These are phyloP conservation scores for Metschnikowia corniflorae DNA, from an alignment of 805 yeast species.

Conservation along the genomic window DNA sequence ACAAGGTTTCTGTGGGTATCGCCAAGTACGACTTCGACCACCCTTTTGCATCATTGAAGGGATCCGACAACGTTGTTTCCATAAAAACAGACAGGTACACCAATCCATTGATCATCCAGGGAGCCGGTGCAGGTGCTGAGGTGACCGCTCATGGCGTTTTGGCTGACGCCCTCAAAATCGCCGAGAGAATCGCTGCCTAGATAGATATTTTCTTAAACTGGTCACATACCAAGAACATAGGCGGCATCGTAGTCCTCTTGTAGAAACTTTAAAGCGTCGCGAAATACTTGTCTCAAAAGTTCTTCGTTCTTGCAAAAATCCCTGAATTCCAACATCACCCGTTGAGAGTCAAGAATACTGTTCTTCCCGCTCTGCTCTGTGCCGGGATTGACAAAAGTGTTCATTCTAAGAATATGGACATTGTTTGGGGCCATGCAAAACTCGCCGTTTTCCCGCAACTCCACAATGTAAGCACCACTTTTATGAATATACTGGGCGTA, in stretches of 20 bases:
- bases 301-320: constrained; percentile 53
- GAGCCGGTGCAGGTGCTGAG: constrained; percentile 91
- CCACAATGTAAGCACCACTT: constrained; percentile 88
- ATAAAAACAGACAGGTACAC: constrained; percentile 88
- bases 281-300: constrained; percentile 49
- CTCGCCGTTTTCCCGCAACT: constrained; percentile 73
- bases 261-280: constrained; percentile 55
- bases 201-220: not conserved
- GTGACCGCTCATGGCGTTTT: constrained; percentile 80
- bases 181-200: constrained; percentile 67
- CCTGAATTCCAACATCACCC: constrained; percentile 67
- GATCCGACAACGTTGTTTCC: constrained; percentile 93
- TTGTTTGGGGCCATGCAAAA: constrained; percentile 85
- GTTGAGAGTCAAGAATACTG: constrained; percentile 60
- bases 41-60: constrained; percentile 93
- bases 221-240: constrained; percentile 13
- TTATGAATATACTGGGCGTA: constrained; percentile 87
- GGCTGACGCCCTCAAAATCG: constrained; percentile 89
- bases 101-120: constrained; percentile 92
- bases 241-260: constrained; percentile 27
- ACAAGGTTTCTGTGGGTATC: constrained; percentile 78
- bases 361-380: constrained; percentile 27
- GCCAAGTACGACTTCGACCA: constrained; percentile 84
- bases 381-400: constrained; percentile 35
- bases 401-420: constrained; percentile 71